Evolutionary conservation across 2,329 filamentous ascomycete genomes (phyloP), one percentile per base, ranked within the genome.

Genomic region (Diaporthe australafricana): DNA sequence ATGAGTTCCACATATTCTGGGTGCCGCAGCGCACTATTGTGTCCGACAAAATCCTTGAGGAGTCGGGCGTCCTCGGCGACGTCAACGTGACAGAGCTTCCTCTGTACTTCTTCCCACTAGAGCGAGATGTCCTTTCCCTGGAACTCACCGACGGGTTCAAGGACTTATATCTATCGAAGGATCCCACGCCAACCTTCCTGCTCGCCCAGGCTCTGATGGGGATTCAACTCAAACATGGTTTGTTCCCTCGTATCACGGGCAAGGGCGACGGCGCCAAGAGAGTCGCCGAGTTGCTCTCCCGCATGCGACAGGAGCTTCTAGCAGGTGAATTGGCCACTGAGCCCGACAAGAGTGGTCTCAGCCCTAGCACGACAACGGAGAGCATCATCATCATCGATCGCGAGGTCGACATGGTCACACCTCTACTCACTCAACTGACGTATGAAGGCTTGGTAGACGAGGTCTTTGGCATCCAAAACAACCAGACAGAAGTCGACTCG

Each of bases 1-100:
- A 99, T 88, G 96, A 99, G 77, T 98, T 98, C 80, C 96, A 95
- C 74, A 93, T 99, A 77, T 96, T 98, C 80, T 98, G 96, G 94
- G 93, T 97, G 52, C 96, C 97, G 7, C 91, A 96, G 71, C 93
- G 96, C 74, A 98, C 96, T 5, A 86, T 97, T 69, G 92, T 98
- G 69, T 96, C 94, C 76, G 95, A 98, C 80, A 92, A 95, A 79
- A 89, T 98, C 62, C 87, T 99, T 48, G 96, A 99, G 82, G 95
- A 98, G 79, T 93, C 94, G 48, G 96, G 96, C 32, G 94, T 99
- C 17, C 88, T 98, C 62, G 97, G 96, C 71, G 96, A 99, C 80
- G 93, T 95, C 74, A 98, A 91, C 78, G 92, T 98, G 75, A 89
- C 92, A 71, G 95, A 98, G 81, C 90, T 98, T 70, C 93, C 95